A percentile compares a stretch with the other conserved stretches of the same genome.
Conservation (phyloP, 2,329 filamentous ascomycete species). For the Pestalotiopsis sp. region DNA sequence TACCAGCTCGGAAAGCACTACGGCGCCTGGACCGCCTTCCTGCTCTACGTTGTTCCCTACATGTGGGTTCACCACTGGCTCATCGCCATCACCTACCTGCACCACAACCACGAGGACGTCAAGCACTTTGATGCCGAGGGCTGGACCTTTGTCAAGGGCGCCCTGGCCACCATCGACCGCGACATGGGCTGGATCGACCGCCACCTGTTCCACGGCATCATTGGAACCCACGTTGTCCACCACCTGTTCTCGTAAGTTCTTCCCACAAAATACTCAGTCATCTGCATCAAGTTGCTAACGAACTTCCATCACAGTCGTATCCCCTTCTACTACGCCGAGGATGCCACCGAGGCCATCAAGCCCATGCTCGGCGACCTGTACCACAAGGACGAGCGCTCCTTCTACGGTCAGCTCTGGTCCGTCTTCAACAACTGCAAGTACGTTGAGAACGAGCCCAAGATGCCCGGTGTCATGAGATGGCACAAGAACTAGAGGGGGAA, state of each 20-base stretch:
- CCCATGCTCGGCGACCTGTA: constrained; percentile 51
- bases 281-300: neutral
- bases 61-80: constrained; percentile 75
- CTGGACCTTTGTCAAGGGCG: constrained; percentile 67
- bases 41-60: constrained; percentile 67
- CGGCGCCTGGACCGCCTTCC: constrained; percentile 58
- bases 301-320: constrained; percentile 35
- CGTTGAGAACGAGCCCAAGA: constrained; percentile 32
- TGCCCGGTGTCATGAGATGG: constrained; percentile 30
- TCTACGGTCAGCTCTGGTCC: constrained; percentile 33
- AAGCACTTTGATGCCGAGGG: constrained; percentile 60
- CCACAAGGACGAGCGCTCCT: constrained; percentile 37
- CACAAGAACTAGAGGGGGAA: constrained; percentile 10
- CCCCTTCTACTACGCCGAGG: constrained; percentile 56
- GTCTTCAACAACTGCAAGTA: constrained; percentile 37
- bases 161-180: constrained; percentile 65
- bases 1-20: constrained; percentile 55
- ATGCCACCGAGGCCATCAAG: constrained; percentile 50
- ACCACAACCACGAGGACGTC: constrained; percentile 66
- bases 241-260: constrained; percentile 50
- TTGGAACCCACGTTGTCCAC: constrained; percentile 60
- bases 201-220: constrained; percentile 70
- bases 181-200: constrained; percentile 66
- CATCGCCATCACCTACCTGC: constrained; percentile 74
- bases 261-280: neutral